Base-by-base conservation (phyloP, 2,329 filamentous ascomycete species). In the Chalaropsis ovoidea region DNA sequence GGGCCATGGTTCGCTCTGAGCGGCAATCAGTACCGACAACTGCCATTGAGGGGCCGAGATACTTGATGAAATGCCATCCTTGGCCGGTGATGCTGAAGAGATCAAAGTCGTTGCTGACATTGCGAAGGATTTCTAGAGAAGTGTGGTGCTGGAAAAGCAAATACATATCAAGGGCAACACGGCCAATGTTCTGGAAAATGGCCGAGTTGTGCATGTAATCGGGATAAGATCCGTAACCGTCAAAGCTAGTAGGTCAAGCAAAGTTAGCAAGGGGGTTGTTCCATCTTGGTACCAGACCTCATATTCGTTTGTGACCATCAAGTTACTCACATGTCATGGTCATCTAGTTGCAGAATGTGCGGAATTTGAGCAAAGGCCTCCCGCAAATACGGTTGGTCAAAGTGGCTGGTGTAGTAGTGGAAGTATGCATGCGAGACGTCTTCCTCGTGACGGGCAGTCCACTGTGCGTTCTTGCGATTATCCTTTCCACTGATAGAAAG, bases 41-140 rank as follows among this genome's bases (percentile, higher is more conserved):
- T 0, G 90, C 91, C 13, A 99, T 86, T 3, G 89, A 89, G 0
- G 94, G 94, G 0, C 94, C 94, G 5, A 99, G 83, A 71, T 89
- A 96, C 76, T 99, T 99, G 76, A 99, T 85, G 75, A 97, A 99
- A 75, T 99, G 94, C 94, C 94, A 99, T 7, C 94, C 94, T 22
- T 88, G 88, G n/a, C 94, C 93, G 0, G 94, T 97, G 65, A 99
- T 87, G 1, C 93, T 97, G 76, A 99, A 99, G 5, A 99, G 83
- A 71, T 99, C 94, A 61, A 86, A 82, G 72, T 99, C 94, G 60
- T 89, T 89, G 72, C 82, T 88, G 67, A 95, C 87, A 70, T 95
- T 93, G 63, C 92, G 88, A 66, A 99, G 83, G 52, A 97, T 89
- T 73, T 97, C 94, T 2, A 95, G 81, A 0, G 93, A 97, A 0